Evolutionary conservation across 306 rosid species (phyloP).

Genomic region (Urtica urens): DNA sequence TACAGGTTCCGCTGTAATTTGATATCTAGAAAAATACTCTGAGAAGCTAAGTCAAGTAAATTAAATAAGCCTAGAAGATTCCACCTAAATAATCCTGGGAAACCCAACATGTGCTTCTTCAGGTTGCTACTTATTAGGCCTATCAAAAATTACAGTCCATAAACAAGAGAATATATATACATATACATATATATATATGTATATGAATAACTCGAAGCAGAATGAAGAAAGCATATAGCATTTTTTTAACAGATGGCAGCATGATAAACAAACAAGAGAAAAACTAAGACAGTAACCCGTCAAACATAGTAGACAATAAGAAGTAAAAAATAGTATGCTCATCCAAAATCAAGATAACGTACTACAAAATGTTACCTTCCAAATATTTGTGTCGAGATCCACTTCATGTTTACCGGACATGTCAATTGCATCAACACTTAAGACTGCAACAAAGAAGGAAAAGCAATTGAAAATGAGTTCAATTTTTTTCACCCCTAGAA

Average conservation of each 20-base stretch:
- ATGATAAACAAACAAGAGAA: no score
- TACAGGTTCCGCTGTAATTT: no score
- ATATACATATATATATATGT: no score
- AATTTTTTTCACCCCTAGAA: no score
- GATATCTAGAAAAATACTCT: background rate
- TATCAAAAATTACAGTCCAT: background rate
- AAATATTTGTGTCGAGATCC: constrained; percentile 91
- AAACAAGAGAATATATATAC: constrained; percentile 2
- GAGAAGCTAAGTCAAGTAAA: background rate
- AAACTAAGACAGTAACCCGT: no score
- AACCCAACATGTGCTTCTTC: background rate
- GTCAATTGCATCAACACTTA: constrained; percentile 92
- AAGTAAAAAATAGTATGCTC: no score
- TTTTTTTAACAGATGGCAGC: no score
- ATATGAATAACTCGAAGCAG: no score
- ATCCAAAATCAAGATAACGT: no score
- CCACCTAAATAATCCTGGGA: background rate
- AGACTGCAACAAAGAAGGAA: constrained; percentile 36
- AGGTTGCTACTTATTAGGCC: background rate
- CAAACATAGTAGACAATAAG: no score
- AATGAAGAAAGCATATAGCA: no score
- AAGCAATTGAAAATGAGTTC: constrained; percentile 2
- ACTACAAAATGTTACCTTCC: constrained; percentile 86
- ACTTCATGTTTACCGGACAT: constrained; percentile 99
- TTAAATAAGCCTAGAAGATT: background rate